A percentile compares a stretch with the other conserved stretches of the same genome.
These are phyloP conservation scores for Glycine soja DNA, from an alignment of 306 rosid genomes.

Conservation along the genomic window DNA sequence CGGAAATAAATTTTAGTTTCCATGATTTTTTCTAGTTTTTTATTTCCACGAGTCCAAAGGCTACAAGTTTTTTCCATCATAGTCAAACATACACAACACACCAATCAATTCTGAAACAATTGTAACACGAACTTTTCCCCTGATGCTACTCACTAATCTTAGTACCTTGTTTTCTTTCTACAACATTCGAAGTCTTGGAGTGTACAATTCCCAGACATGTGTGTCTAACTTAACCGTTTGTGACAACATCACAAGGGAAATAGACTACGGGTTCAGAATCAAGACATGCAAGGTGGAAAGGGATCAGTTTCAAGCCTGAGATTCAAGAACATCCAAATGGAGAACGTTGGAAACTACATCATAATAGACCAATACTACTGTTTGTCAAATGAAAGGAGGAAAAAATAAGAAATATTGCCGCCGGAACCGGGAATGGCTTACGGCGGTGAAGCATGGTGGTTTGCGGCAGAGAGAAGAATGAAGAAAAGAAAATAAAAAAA, in stretches of 20 bases:
- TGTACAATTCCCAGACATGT: conserved; percentile 87
- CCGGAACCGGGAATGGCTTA: too few species aligned
- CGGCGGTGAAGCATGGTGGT: too few species aligned
- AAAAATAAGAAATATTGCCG: conserved; percentile 47
- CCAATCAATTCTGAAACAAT: not conserved
- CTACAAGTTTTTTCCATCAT: not conserved
- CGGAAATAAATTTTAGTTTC: too few species aligned
- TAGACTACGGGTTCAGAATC: conserved; percentile 88
- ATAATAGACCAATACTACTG: conserved; percentile 94
- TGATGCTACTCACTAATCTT: not conserved
- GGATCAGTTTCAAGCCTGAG: conserved; percentile 71
- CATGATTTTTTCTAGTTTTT: too few species aligned
- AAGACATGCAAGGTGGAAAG: conserved; percentile 98
- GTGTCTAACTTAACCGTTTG: conserved; percentile 84
- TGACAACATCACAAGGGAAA: conserved; percentile 63
- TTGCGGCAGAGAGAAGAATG: too few species aligned
- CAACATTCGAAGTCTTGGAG: conserved; percentile 98
- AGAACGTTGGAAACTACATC: conserved; percentile 78
- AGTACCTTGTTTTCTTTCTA: not conserved
- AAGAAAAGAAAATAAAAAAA: too few species aligned
- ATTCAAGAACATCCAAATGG: conserved; percentile 88
- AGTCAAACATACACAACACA: not conserved
- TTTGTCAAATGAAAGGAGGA: too few species aligned
- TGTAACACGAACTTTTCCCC: not conserved
- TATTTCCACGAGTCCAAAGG: not conserved